phyloP scores from a whole-genome alignment of 2,329 filamentous ascomycete genomes.

The Monilinia laxa region DNA sequence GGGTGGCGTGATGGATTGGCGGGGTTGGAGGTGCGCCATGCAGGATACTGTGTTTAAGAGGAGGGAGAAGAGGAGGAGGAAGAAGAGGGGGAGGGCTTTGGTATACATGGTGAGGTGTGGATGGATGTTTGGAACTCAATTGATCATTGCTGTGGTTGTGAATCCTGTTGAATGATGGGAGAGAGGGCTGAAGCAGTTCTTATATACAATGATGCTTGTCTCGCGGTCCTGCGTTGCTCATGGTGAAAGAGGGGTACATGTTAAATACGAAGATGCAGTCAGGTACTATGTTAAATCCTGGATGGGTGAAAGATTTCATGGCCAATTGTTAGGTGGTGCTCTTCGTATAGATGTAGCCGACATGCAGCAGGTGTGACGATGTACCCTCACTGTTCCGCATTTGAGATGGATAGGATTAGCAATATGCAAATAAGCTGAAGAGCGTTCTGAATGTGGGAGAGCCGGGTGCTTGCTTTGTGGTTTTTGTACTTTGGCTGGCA shows the following conservation, averaged over 20 bases:
- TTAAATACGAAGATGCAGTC: background rate
- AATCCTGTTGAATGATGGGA: background rate
- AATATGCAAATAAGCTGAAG: background rate
- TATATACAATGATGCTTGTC: background rate
- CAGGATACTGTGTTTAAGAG: background rate
- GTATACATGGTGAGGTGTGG: background rate
- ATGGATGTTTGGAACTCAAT: background rate
- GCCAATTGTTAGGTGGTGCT: background rate
- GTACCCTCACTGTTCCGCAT: background rate
- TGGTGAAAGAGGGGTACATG: background rate
- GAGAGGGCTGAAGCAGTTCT: background rate
- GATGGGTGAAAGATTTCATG: too few species aligned
- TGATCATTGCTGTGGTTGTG: background rate
- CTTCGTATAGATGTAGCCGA: conserved; percentile 9
- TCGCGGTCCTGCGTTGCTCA: background rate
- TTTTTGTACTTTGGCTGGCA: background rate
- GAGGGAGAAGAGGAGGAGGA: background rate
- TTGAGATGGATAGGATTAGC: background rate
- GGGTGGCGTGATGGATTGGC: background rate
- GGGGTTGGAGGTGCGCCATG: background rate
- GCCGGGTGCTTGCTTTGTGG: background rate
- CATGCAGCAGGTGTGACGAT: background rate
- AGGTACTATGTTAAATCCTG: background rate
- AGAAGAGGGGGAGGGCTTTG: background rate
- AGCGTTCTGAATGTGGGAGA: background rate